Conservation (phyloP, 2,329 filamentous ascomycete species). For the Lasiodiplodia theobromae region DNA sequence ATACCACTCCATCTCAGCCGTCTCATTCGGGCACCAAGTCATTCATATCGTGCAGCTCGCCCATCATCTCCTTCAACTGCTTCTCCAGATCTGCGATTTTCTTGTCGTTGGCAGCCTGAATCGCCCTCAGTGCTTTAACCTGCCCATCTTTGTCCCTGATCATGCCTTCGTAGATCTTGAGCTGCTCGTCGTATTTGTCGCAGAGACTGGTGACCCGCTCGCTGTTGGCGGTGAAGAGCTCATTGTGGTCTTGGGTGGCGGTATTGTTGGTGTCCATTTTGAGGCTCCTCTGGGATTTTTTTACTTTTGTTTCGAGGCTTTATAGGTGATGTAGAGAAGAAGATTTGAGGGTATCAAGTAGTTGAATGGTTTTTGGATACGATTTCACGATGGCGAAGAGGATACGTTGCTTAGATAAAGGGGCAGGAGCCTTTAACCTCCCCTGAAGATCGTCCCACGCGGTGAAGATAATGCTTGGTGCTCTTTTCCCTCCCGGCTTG, state of each 20-base stretch:
- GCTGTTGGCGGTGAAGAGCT: not conserved
- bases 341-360: not conserved
- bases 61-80: not conserved
- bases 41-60: not conserved
- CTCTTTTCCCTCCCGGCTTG: not conserved
- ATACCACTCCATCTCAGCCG: not conserved
- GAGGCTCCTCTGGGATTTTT: too few relatives aligned
- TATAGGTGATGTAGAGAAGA: not conserved
- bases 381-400: not conserved
- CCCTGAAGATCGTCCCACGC: not conserved
- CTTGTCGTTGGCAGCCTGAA: not conserved
- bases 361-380: not conserved
- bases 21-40: not conserved
- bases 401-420: not conserved
- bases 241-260: not conserved
- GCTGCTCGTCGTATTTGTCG: not conserved
- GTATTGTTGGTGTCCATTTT: not conserved
- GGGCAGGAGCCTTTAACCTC: not conserved
- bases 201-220: not conserved
- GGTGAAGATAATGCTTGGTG: not conserved
- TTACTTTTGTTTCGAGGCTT: not conserved
- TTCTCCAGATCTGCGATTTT: not conserved
- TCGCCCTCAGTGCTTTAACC: not conserved
- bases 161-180: not conserved
- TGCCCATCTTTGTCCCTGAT: not conserved